Base-by-base conservation (phyloP, 306 rosid genomes). In the Amphicarpaea edgeworthii region DNA sequence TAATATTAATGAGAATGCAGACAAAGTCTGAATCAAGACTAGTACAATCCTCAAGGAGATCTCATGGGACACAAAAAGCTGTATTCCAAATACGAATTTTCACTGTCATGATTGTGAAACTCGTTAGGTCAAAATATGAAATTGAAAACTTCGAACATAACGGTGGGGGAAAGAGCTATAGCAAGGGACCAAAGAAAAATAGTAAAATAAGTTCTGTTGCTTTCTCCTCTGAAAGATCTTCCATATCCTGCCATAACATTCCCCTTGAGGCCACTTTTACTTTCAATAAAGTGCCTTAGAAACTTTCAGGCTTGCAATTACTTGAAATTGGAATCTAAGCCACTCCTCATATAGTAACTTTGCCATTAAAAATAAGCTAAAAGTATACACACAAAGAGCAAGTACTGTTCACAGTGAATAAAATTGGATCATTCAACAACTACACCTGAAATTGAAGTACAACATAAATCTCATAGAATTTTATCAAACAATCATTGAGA, bases 1-100 rank as follows among this genome's bases (percentile, higher is more conserved):
- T 38, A 12, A 43, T 61, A 40, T 34, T 55, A 5, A 20, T 37
- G 46, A 30, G 58, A 49, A 82, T 57, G 43, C 76, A 70, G 82
- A 82, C 88, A 80, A 38, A 21, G 62, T 65, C 73, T 70, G 82
- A 70, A 76, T 75, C 83, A 61, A 37, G 64, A 41, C n/a, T n/a
- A n/a, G 77, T 67, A 72, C 85, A 61, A 49, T 15, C 21, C 32
- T 63, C 77, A 24, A 12, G 38, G 57, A 32, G 64, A 38, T 51
- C 55, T 60, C 54, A 5, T 9, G 6, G 58, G 59, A 37, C 23
- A 32, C 61, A 50, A 75, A 87, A 85, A 55, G 83, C 84, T 75
- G 85, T 9, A 58, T 53, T 79, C 73, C 59, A 62, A 20, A 45
- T 51, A 42, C n/a, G 79, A 80, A 72, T 72, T 45, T 62, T 63